A percentile compares a stretch with the other conserved stretches of the same genome.
Evolutionary conservation across 495 filamentous ascomycete genomes (phyloP).

Genomic region (Xylaria flabelliformis): DNA sequence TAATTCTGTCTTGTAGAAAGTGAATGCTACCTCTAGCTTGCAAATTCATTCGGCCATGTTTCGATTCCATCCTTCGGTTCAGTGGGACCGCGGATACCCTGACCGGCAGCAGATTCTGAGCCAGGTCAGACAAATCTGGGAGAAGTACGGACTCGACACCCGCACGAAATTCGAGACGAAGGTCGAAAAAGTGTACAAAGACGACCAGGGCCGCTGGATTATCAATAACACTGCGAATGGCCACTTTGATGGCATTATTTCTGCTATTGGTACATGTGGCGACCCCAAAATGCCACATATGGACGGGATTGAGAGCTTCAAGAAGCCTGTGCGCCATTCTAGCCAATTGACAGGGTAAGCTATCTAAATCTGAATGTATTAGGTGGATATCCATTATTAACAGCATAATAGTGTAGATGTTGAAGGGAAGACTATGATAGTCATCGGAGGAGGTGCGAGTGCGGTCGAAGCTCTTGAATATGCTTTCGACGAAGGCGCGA

Average conservation of each 20-base stretch:
- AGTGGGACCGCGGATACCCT: conserved; percentile 77
- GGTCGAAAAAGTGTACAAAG: conserved; percentile 71
- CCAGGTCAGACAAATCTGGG: conserved; percentile 75
- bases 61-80: conserved; percentile 81
- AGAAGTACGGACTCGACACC: conserved; percentile 71
- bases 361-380: neutral
- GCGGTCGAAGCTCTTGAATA: conserved; percentile 88
- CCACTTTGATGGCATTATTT: conserved; percentile 77
- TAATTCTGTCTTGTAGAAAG: conserved; percentile 55
- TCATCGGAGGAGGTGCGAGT: conserved; percentile 81
- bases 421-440: conserved; percentile 72
- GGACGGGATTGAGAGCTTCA: conserved; percentile 69
- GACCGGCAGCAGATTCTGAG: conserved; percentile 73
- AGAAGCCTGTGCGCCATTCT: conserved; percentile 74
- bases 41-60: conserved; percentile 90
- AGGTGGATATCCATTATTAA: neutral
- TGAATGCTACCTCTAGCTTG: conserved; percentile 81
- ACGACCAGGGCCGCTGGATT: conserved; percentile 75
- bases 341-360: conserved; percentile 69
- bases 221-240: conserved; percentile 75
- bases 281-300: conserved; percentile 74
- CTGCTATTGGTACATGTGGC: conserved; percentile 79
- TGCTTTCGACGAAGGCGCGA: conserved; percentile 68
- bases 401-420: conserved; percentile 49
- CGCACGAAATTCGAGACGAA: conserved; percentile 74